Evolutionary conservation across 352 stramenopile genomes (phyloP), one percentile per base, ranked within the genome.

Genomic region (Nothophytophthora sp.): DNA sequence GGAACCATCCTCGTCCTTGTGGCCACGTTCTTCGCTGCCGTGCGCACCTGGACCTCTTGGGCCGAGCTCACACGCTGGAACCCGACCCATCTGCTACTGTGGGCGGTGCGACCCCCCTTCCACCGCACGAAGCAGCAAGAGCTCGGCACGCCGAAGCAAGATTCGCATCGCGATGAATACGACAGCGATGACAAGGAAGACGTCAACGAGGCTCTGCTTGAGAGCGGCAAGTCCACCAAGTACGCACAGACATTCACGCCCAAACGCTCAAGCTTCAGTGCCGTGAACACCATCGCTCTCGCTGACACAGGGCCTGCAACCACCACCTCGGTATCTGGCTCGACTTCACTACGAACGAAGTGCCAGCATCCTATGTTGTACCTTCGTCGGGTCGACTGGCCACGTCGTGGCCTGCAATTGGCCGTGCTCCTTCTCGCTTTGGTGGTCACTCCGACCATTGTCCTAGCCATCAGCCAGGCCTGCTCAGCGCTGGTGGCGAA

Each of bases 1-100:
- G 32, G 27, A 1, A 35, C 50, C 9, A 20, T 57, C 2, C 47
- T 65, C 12, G 5, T 49, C 3, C 10, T 51, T 0, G 23, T 57
- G 18, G 50, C 55, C 12, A 50, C 45, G 8, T 35, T 58, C 20
- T 71, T 71, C 40, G 61, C 50, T 40, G 24, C 40, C 0, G 46
- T 71, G 1, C 50, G 56, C 18, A 66, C 50, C 2, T 66, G 50
- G 50, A 16, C 56, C 13, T 56, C 56, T 2, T 61, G 56, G 56
- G 50, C 43, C 8, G 56, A 66, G 36, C 45, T 66, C 4, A 61
- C 16, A 23, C 50, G 50, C 4, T 66, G 56, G 56, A 56, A 48
- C 27, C 56, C 50, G 5, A 50, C 36, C 4, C 15, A 50, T 9
- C 5, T 36, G 19, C 5, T 66, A 1, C 6, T 56, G 4, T 1